Percentiles rank a stretch among this genome's conserved stretches.
Evolutionary conservation across 257 asterid genomes (phyloP).

Genomic region (Ligustrum vulgare): DNA sequence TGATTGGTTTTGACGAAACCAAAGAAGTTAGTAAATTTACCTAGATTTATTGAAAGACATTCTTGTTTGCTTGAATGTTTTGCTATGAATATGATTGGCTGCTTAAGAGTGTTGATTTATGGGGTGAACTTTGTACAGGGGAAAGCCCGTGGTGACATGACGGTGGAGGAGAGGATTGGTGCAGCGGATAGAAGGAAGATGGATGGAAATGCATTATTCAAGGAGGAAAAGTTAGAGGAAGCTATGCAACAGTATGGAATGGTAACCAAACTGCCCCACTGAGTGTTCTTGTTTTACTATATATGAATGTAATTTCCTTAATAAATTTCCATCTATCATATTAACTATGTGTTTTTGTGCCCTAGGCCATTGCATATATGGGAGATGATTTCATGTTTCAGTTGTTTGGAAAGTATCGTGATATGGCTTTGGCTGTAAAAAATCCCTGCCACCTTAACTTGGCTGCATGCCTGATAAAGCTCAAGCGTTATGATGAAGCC

Average conservation of each 20-base stretch:
- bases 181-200: conserved; percentile 95
- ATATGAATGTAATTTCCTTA: conserved; percentile 1
- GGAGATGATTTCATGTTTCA: conserved; percentile 99
- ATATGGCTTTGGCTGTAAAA: conserved; percentile 97
- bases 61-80: conserved; percentile 2
- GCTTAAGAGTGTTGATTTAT: conserved; percentile 6
- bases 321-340: not conserved
- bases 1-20: conserved; percentile 95
- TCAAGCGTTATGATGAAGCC: conserved; percentile 89
- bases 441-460: conserved; percentile 96
- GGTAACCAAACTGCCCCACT: conserved; percentile 42
- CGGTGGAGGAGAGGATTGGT: conserved; percentile 97
- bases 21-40: conserved; percentile 64
- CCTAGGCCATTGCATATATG: conserved; percentile 93
- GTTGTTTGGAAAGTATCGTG: conserved; percentile 89
- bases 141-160: conserved; percentile 94
- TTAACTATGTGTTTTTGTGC: conserved; percentile 3
- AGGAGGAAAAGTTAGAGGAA: conserved; percentile 83
- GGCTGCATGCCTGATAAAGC: conserved; percentile 92
- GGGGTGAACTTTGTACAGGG: conserved; percentile 55
- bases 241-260: conserved; percentile 98
- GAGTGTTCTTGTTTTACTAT: conserved; percentile 1
- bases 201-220: conserved; percentile 88
- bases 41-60: conserved; percentile 11
- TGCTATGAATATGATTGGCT: not conserved